Base-by-base conservation (phyloP, 2,329 filamentous ascomycete genomes). In the Aspergillus texensis region DNA sequence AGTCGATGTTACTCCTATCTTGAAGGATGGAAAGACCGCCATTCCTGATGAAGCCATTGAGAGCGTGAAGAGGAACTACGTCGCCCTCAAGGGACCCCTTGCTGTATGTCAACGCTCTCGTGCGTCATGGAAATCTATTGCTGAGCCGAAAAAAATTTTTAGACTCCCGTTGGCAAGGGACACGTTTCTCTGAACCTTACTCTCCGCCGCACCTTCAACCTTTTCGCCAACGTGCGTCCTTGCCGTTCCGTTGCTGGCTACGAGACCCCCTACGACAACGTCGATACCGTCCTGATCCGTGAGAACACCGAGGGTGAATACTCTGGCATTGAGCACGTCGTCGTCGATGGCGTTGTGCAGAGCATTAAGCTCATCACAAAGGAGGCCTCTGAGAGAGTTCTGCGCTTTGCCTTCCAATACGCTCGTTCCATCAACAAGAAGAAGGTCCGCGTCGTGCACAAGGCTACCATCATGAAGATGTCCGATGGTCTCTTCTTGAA, bases 391-490 rank as follows among this genome's bases (percentile, higher is more conserved):
- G 95, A 99, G 89, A 91, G 95, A 74, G 95, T 99, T 61, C 89
- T 98, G 71, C 91, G 94, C 78, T 99, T 93, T 81, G 95, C 96
- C 75, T 99, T 99, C 89, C 94, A 99, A 85, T 93, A 99, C 80
- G 95, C 95, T 72, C 87, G 95, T 81, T 88, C 92, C 73, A 91
- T 97, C 77, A 93, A 94, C 83, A 92, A 92, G 86, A 94, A 89
- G 79, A 97, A 97, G 91, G 94, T 98, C 76, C 93, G 94, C 77
- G 94, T 93, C 65, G 94, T 98, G 68, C 95, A 99, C 91, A 99
- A 99, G 89, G 95, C 95, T 80, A 98, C 95, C 78, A 99, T 99
- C 85, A 99, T 99, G 95, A 99, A 99, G 89, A 96, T 97, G 92
- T 94, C 91, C 78, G 95, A 99, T 81, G 95, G 95, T 84, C 92